Evolutionary conservation across 176 grass and related monocot species (phyloP).

Genomic region (Avena atlantica): DNA sequence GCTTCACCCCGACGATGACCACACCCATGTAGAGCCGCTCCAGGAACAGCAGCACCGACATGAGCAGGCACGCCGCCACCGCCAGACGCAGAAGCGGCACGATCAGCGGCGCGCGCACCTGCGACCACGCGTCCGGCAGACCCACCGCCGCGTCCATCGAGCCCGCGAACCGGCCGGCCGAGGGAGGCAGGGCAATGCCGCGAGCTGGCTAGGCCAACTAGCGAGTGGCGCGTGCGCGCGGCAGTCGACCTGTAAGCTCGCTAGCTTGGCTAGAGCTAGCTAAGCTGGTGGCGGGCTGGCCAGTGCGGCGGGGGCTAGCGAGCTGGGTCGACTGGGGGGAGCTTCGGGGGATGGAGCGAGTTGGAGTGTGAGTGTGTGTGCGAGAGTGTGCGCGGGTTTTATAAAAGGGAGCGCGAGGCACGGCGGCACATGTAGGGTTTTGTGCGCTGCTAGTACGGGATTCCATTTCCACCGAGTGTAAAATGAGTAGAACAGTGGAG

Average conservation of each 20-base stretch:
- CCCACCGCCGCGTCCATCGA: conserved; percentile 40
- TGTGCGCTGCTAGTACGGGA: background rate
- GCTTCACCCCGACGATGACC: conserved; percentile 59
- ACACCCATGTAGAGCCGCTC: conserved; percentile 75
- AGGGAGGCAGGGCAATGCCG: background rate
- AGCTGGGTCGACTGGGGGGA: background rate
- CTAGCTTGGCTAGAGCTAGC: background rate
- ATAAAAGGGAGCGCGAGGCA: conserved; percentile 15
- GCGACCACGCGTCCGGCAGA: conserved; percentile 70
- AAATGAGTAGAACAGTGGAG: background rate
- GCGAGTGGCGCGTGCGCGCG: background rate
- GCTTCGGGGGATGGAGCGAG: background rate
- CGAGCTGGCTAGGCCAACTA: too few relatives aligned
- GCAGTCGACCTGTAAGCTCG: background rate
- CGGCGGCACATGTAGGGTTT: conserved; percentile 40
- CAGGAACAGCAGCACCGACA: conserved; percentile 72
- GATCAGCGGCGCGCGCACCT: conserved; percentile 70
- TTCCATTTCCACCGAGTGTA: background rate
- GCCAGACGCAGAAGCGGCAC: conserved; percentile 69
- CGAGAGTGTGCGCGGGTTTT: conserved; percentile 30
- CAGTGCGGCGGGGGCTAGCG: background rate
- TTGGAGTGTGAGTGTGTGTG: conserved; percentile 30
- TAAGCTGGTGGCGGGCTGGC: background rate
- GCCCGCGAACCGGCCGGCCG: background rate
- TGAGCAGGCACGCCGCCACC: conserved; percentile 67